Conservation (phyloP, 1,284 basidiomycete genomes). For the Malassezia furfur region DNA sequence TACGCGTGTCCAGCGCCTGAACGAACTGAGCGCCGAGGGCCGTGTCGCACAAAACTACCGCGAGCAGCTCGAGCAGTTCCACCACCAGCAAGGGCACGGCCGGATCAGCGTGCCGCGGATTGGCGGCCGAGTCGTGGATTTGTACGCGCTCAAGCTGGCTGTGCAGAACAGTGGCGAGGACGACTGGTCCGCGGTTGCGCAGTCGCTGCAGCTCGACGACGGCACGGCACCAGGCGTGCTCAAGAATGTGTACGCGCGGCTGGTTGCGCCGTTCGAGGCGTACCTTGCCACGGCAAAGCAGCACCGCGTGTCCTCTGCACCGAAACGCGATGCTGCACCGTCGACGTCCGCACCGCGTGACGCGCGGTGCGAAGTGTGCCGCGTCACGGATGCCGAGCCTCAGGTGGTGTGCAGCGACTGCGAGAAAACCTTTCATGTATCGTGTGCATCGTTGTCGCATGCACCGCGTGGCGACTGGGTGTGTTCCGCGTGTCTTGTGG, state of each 20-base stretch:
- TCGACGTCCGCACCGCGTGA: neutral
- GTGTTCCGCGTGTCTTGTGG: conserved; percentile 82
- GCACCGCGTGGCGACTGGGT: conserved; percentile 94
- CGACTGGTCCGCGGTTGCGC: conserved; percentile 77
- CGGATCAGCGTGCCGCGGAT: conserved; percentile 81
- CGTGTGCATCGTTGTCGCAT: conserved; percentile 81
- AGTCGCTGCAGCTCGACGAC: conserved; percentile 66
- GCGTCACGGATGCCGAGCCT: conserved; percentile 56
- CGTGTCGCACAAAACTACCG: conserved; percentile 93
- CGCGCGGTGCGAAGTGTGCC: neutral
- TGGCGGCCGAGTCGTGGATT: conserved; percentile 79
- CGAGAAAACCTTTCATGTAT: conserved; percentile 88
- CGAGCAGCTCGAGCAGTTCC: conserved; percentile 72
- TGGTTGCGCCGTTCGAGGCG: conserved; percentile 87
- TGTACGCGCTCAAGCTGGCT: conserved; percentile 84
- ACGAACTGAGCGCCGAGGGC: conserved; percentile 92
- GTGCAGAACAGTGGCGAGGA: conserved; percentile 53
- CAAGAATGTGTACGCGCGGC: conserved; percentile 76
- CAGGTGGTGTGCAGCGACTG: conserved; percentile 96
- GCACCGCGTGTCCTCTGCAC: neutral
- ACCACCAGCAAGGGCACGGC: conserved; percentile 53
- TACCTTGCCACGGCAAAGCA: conserved; percentile 54
- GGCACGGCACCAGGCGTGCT: conserved; percentile 57
- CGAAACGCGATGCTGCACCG: neutral
- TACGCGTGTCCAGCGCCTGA: conserved; percentile 85